Conservation (phyloP, 306 rosid genomes). For the Acacia acuminata region DNA sequence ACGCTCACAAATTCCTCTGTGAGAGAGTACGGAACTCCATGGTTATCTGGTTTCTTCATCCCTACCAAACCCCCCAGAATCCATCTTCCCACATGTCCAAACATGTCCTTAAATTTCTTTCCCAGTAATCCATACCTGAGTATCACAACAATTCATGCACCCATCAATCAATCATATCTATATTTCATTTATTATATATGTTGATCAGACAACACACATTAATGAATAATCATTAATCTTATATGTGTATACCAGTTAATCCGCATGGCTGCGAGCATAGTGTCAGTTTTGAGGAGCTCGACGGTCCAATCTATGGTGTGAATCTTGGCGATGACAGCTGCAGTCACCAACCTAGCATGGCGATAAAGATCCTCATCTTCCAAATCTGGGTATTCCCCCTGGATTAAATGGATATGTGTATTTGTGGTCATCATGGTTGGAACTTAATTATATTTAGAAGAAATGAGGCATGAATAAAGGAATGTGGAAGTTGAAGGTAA, state of each 20-base stretch:
- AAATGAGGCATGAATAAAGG: too few relatives aligned
- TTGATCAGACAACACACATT: neutral
- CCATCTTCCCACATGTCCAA: slow-evolving; percentile 60
- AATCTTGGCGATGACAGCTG: slow-evolving; percentile 67
- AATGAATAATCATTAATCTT: too few relatives aligned
- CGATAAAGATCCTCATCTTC: slow-evolving; percentile 57
- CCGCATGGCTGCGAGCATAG: slow-evolving; percentile 61
- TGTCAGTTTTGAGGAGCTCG: slow-evolving; percentile 67
- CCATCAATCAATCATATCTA: too few relatives aligned
- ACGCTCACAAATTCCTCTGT: slow-evolving; percentile 62
- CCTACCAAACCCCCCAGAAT: slow-evolving; percentile 55
- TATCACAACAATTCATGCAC: neutral
- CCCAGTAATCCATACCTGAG: slow-evolving; percentile 70
- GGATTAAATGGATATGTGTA: neutral
- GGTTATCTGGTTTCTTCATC: slow-evolving; percentile 47
- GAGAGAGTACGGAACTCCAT: slow-evolving; percentile 62
- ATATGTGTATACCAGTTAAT: slow-evolving; percentile 47
- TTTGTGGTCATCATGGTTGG: neutral
- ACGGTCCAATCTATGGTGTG: slow-evolving; percentile 76
- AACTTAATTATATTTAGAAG: neutral
- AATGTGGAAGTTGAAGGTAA: neutral
- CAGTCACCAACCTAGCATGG: slow-evolving; percentile 63
- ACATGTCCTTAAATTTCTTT: slow-evolving; percentile 66
- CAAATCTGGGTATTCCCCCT: slow-evolving; percentile 38
- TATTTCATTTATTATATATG: neutral